phyloP scores from a whole-genome alignment of 2,329 filamentous ascomycete genomes.

The Exophiala spinifera region DNA sequence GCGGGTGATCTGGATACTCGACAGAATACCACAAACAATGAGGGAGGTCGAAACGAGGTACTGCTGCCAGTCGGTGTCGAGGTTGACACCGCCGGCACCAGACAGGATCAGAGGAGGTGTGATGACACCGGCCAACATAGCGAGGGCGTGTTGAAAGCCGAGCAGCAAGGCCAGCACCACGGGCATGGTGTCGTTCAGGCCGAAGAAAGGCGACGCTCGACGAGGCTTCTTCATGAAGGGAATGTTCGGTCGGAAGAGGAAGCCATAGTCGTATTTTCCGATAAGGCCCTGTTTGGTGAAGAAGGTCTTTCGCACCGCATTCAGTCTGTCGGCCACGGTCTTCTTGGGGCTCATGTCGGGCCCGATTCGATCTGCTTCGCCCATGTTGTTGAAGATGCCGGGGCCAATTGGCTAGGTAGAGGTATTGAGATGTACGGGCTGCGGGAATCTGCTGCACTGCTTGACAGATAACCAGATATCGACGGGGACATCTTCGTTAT shows the following conservation, averaged over 20 bases:
- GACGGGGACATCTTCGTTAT: not conserved
- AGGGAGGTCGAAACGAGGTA: slow-evolving; percentile 68
- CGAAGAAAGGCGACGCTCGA: slow-evolving; percentile 65
- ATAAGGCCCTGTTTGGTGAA: slow-evolving; percentile 65
- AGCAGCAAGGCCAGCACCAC: slow-evolving; percentile 63
- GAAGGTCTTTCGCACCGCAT: slow-evolving; percentile 35
- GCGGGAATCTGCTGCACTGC: not conserved
- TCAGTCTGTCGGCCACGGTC: slow-evolving; percentile 35
- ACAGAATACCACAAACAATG: slow-evolving; percentile 65
- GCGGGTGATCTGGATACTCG: slow-evolving; percentile 63
- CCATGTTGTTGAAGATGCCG: slow-evolving; percentile 10
- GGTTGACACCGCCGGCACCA: slow-evolving; percentile 54
- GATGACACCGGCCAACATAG: slow-evolving; percentile 63
- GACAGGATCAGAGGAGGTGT: slow-evolving; percentile 64
- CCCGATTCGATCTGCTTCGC: slow-evolving; percentile 42
- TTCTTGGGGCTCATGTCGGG: slow-evolving; percentile 39
- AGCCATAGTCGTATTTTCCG: slow-evolving; percentile 85
- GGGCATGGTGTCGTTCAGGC: slow-evolving; percentile 66
- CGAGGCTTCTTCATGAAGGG: slow-evolving; percentile 71
- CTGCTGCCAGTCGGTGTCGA: slow-evolving; percentile 53
- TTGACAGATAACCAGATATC: not conserved
- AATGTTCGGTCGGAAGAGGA: slow-evolving; percentile 76
- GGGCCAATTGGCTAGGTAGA: not conserved
- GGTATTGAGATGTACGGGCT: not conserved
- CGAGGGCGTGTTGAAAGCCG: slow-evolving; percentile 67